Evolutionary conservation across 345 rosid genomes (phyloP).

Genomic region (Acer campestre): DNA sequence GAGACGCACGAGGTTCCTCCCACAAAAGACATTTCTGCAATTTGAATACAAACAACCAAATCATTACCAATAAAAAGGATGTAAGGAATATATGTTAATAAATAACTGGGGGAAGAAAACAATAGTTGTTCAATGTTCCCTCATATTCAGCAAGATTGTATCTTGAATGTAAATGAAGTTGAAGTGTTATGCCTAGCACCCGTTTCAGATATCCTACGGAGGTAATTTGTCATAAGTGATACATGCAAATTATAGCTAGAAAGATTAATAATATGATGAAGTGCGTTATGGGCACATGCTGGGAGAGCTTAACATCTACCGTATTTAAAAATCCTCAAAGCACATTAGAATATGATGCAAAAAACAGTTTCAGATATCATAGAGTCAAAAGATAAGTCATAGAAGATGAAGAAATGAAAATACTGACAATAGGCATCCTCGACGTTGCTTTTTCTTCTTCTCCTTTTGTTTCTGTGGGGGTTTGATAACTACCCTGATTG

Average conservation of each 20-base stretch:
- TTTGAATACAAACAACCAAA: background rate
- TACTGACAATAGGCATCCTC: constrained; percentile 81
- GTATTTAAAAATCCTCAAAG: background rate
- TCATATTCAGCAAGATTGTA: too few species aligned
- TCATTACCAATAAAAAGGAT: constrained; percentile 3
- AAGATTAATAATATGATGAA: background rate
- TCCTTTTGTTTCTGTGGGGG: constrained; percentile 78
- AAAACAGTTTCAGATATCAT: background rate
- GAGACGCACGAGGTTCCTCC: constrained; percentile 36
- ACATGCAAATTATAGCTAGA: background rate
- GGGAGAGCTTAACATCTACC: background rate
- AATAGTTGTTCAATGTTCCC: too few species aligned
- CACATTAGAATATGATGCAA: constrained; percentile 6
- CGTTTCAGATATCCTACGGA: background rate
- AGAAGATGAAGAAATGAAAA: constrained; percentile 12
- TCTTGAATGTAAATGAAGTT: background rate
- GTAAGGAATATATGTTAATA: background rate
- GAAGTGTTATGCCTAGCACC: background rate
- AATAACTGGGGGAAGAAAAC: too few species aligned
- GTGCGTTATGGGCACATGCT: background rate
- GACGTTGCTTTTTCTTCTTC: constrained; percentile 62
- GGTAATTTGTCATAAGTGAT: background rate
- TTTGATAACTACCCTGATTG: constrained; percentile 89
- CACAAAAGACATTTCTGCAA: constrained; percentile 47
- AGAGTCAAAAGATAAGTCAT: background rate